Evolutionary conservation across 2,329 filamentous ascomycete genomes (phyloP).

Genomic region (Seiridium unicorne): DNA sequence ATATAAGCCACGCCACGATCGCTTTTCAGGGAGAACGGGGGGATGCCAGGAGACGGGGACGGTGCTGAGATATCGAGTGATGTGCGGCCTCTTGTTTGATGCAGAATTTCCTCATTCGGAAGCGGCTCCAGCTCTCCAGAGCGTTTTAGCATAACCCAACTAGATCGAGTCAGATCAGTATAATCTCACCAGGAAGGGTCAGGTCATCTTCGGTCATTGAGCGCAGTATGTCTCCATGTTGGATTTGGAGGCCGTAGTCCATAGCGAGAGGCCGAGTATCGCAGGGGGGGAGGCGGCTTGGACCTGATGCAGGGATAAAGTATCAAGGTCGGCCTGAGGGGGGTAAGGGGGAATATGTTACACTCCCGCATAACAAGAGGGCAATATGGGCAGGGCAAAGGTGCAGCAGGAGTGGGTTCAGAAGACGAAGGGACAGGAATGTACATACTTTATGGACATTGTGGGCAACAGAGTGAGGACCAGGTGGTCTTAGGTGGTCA

Average conservation of each 20-base stretch:
- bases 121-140: conserved; percentile 75
- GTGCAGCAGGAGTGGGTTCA: conserved; percentile 12
- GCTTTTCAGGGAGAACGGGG: conserved; percentile 68
- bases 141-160: conserved; percentile 90
- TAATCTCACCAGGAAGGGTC: conserved; percentile 35
- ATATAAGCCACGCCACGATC: conserved; percentile 75
- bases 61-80: conserved; percentile 72
- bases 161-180: conserved; percentile 48
- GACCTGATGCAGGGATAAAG: conserved; percentile 2
- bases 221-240: conserved; percentile 41
- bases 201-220: conserved; percentile 32
- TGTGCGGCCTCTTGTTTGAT: conserved; percentile 77
- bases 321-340: neutral
- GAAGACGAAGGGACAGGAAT: conserved; percentile 22
- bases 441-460: conserved; percentile 40
- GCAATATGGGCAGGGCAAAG: conserved; percentile 9
- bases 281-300: neutral
- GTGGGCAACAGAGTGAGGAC: conserved; percentile 18
- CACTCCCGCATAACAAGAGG: conserved; percentile 18
- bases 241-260: conserved; percentile 38
- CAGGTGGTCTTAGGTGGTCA: conserved; percentile 21
- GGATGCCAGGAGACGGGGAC: conserved; percentile 60
- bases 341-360: neutral
- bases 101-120: conserved; percentile 78
- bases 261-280: conserved; percentile 16